Percentiles rank a stretch among this genome's conserved stretches.
Conservation (phyloP, 1,139 yeast genomes). For the Meyerozyma sp. region DNA sequence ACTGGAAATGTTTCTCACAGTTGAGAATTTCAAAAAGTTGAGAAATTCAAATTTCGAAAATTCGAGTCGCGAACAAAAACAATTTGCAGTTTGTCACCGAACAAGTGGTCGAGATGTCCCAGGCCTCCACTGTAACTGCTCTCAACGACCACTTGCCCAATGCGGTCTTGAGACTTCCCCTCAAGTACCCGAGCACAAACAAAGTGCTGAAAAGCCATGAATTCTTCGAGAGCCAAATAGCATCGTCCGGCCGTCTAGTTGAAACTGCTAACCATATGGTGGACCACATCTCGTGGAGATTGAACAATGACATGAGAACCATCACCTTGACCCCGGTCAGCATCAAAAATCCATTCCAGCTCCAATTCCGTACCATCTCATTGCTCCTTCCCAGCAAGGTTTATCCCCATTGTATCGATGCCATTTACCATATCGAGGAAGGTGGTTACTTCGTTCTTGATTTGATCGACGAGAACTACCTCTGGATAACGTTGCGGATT, state of each 20-base stretch:
- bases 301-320: constrained; percentile 26
- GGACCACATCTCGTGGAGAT: constrained; percentile 21
- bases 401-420: constrained; percentile 16
- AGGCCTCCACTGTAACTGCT: constrained; percentile 10
- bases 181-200: constrained; percentile 20
- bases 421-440: constrained; percentile 17
- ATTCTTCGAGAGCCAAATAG: constrained; percentile 16
- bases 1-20: neutral
- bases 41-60: neutral
- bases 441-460: constrained; percentile 16
- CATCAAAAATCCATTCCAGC: constrained; percentile 17
- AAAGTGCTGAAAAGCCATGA: constrained; percentile 11
- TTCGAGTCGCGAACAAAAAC: neutral
- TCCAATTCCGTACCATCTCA: constrained; percentile 22
- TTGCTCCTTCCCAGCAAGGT: constrained; percentile 28
- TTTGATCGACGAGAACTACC: constrained; percentile 15
- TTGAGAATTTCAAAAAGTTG: neutral
- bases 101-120: neutral
- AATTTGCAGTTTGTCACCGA: neutral
- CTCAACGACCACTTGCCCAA: constrained; percentile 19
- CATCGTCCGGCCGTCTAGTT: constrained; percentile 23
- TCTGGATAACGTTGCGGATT: constrained; percentile 9
- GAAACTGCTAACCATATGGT: constrained; percentile 12
- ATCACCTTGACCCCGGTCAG: constrained; percentile 26
- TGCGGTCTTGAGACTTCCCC: constrained; percentile 23